Conservation (phyloP, 2,329 filamentous ascomycete species). For the Xylaria sp. region DNA sequence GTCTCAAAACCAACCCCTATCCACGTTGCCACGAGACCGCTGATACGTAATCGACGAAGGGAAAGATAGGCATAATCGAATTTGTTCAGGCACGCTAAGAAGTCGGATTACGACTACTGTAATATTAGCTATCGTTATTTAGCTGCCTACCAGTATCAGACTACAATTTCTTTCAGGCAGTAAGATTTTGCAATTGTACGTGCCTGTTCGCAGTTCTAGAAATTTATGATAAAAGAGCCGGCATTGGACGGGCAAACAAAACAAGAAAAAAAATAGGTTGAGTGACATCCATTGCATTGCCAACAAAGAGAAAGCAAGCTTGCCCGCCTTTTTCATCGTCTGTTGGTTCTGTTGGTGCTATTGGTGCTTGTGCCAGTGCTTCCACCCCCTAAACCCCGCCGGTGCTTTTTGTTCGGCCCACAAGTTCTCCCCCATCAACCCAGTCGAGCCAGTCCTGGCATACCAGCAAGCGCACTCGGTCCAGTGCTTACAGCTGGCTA, state of each 20-base stretch:
- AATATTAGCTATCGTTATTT: constrained; percentile 18
- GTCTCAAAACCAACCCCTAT: no score
- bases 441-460: constrained; percentile 29
- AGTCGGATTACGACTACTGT: constrained; percentile 12
- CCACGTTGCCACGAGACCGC: constrained; percentile 10
- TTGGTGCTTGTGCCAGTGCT: constrained; percentile 9
- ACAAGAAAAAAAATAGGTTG: not conserved
- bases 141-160: constrained; percentile 20
- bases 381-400: constrained; percentile 37
- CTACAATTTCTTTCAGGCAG: constrained; percentile 20
- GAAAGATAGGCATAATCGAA: constrained; percentile 12
- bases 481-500: constrained; percentile 34
- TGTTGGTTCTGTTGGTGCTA: not conserved
- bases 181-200: not conserved
- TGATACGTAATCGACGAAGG: constrained; percentile 14
- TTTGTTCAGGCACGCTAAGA: constrained; percentile 19
- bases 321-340: not conserved
- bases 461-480: constrained; percentile 20
- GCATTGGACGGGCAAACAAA: constrained; percentile 2
- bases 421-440: constrained; percentile 42
- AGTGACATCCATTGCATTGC: constrained; percentile 23
- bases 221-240: constrained; percentile 7
- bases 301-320: constrained; percentile 28
- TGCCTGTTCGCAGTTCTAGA: not conserved
- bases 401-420: constrained; percentile 46